phyloP scores from a whole-genome alignment of 345 rosid genomes.

The Citrus unshiu region DNA sequence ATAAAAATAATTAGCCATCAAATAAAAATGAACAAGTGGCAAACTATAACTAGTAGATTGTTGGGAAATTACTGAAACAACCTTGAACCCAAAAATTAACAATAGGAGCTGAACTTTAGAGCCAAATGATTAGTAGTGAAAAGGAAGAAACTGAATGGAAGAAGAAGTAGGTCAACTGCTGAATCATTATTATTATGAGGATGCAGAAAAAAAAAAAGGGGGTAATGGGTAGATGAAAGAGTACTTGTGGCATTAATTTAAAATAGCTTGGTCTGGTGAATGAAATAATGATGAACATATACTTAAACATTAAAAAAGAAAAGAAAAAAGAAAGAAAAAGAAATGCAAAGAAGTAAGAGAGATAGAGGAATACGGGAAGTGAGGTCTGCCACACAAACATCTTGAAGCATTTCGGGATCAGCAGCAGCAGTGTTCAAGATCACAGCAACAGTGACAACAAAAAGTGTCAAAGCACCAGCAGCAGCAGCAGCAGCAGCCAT shows the following conservation, averaged over 20 bases:
- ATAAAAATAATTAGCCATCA: too few species aligned
- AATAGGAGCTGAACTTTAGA: not conserved
- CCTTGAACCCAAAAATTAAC: not conserved
- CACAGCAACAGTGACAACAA: conserved; percentile 23
- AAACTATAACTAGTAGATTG: too few species aligned
- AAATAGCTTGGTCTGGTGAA: not conserved
- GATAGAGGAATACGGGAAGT: conserved; percentile 30
- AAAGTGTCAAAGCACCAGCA: not conserved
- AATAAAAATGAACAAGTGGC: too few species aligned
- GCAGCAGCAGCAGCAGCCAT: conserved; percentile 21
- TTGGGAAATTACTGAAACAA: too few species aligned
- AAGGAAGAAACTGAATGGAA: not conserved
- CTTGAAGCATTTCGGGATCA: conserved; percentile 76
- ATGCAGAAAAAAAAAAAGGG: not conserved
- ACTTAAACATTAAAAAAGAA: not conserved
- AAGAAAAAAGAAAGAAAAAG: not conserved
- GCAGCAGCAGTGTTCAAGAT: conserved; percentile 34
- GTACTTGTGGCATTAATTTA: not conserved
- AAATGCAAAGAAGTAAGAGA: not conserved
- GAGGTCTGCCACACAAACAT: conserved; percentile 82
- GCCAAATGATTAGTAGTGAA: not conserved
- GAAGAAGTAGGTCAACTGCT: not conserved
- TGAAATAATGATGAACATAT: not conserved
- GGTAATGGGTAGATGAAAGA: not conserved
- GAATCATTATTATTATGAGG: not conserved